Conservation (phyloP, 2,329 filamentous ascomycete species). For the Aureobasidium mangrovei region DNA sequence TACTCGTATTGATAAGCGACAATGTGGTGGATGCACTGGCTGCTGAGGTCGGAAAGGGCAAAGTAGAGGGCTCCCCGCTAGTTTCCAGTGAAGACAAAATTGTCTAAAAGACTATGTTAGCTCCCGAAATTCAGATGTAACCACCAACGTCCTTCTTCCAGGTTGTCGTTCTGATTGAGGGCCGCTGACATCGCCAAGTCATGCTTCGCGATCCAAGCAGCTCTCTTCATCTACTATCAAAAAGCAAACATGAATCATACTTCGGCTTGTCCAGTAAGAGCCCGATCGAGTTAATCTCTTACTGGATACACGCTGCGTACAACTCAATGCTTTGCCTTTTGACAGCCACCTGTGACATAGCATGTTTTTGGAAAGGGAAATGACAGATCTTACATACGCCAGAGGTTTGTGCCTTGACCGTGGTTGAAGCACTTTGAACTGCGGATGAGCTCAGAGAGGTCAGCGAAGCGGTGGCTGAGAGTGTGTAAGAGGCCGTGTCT, state of each 20-base stretch:
- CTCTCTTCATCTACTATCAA: too few relatives aligned
- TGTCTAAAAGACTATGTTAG: not conserved
- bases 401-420: slow-evolving; percentile 13
- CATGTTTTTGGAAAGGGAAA: not conserved
- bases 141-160: too few relatives aligned
- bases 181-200: too few relatives aligned
- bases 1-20: slow-evolving; percentile 24
- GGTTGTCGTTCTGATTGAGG: too few relatives aligned
- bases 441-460: slow-evolving; percentile 23
- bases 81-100: slow-evolving; percentile 21
- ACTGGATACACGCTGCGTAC: not conserved
- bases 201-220: too few relatives aligned
- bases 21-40: slow-evolving; percentile 20
- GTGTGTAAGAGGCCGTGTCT: not conserved
- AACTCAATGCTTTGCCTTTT: too few relatives aligned
- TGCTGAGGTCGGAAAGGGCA: slow-evolving; percentile 25
- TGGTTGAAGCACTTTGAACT: slow-evolving; percentile 22
- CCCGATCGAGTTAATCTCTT: not conserved
- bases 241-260: too few relatives aligned
- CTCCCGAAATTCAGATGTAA: not conserved
- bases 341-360: too few relatives aligned
- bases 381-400: slow-evolving; percentile 6
- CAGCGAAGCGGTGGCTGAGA: slow-evolving; percentile 18
- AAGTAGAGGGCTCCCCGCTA: slow-evolving; percentile 19
- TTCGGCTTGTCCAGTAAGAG: not conserved